phyloP scores from a whole-genome alignment of 2,329 filamentous ascomycete species.

The Clonostachys rosea region DNA sequence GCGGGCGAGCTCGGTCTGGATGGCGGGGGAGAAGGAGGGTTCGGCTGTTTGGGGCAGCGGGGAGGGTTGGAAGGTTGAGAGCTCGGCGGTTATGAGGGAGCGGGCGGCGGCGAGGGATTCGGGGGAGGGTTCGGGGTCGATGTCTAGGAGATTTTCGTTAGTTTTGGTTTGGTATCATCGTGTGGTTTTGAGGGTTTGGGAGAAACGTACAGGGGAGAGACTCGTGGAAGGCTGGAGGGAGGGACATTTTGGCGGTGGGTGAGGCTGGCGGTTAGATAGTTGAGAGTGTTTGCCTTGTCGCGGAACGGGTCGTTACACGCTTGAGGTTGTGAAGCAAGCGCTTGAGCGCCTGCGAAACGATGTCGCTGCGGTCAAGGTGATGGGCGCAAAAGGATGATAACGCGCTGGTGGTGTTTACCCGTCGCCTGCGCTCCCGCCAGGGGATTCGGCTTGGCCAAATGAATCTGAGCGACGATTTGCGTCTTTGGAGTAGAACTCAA shows the following conservation, averaged over 20 bases:
- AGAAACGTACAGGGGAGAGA: conserved; percentile 68
- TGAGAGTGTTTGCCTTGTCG: not conserved
- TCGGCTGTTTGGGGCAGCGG: conserved; percentile 44
- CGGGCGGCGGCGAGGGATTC: conserved; percentile 61
- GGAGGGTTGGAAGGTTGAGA: conserved; percentile 43
- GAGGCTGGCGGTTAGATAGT: too few relatives aligned
- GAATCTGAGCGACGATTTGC: too few relatives aligned
- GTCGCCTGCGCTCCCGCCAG: too few relatives aligned
- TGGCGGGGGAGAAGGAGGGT: conserved; percentile 59
- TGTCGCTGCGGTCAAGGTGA: too few relatives aligned
- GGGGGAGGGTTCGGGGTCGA: conserved; percentile 69
- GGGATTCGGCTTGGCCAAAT: too few relatives aligned
- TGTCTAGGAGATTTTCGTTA: conserved; percentile 48
- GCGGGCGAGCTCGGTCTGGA: conserved; percentile 65
- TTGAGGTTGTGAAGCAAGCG: too few relatives aligned
- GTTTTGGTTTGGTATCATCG: conserved; percentile 3
- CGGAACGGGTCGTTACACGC: too few relatives aligned
- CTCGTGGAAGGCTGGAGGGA: conserved; percentile 55
- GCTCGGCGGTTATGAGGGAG: conserved; percentile 64
- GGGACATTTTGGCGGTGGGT: conserved; percentile 12
- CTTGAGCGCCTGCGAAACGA: too few relatives aligned
- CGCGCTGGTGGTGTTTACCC: too few relatives aligned
- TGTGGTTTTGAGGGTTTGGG: conserved; percentile 3
- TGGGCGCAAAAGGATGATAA: too few relatives aligned
- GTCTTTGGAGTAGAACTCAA: too few relatives aligned